These are phyloP conservation scores for Thyridium curvatum DNA, from an alignment of 2,329 filamentous ascomycete species.

Conservation along the genomic window DNA sequence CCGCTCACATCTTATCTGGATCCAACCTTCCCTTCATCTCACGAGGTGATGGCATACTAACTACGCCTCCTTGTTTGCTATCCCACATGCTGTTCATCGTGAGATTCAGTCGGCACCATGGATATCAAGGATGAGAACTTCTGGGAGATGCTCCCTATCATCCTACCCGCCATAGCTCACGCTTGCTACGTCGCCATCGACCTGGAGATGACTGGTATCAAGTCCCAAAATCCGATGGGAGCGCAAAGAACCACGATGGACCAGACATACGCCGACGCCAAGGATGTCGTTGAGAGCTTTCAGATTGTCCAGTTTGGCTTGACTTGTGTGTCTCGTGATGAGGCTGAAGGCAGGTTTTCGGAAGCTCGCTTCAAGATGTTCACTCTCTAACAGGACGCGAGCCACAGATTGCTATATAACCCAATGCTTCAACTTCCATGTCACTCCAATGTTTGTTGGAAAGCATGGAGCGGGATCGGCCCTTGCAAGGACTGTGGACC, in stretches of 20 bases:
- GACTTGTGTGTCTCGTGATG: constrained; percentile 17
- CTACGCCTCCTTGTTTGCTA: too few species aligned
- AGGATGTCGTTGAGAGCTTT: constrained; percentile 19
- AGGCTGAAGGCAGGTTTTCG: too few species aligned
- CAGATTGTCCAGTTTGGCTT: constrained; percentile 28
- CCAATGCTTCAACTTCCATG: constrained; percentile 19
- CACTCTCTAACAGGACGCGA: background rate
- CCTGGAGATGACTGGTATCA: constrained; percentile 31
- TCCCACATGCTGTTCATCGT: too few species aligned
- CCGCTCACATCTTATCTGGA: too few species aligned
- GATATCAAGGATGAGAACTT: constrained; percentile 18
- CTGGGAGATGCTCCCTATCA: constrained; percentile 17
- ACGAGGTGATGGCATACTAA: too few species aligned
- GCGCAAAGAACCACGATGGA: constrained; percentile 5
- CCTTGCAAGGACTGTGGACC: constrained; percentile 16
- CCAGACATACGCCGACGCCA: constrained; percentile 19
- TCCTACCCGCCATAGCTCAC: constrained; percentile 20
- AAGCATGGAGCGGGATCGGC: constrained; percentile 1
- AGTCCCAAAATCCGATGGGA: constrained; percentile 2
- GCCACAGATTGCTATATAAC: background rate
- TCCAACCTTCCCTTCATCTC: too few species aligned
- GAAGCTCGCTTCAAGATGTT: constrained; percentile 6
- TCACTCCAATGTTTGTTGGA: constrained; percentile 20
- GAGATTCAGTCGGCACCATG: constrained; percentile 10
- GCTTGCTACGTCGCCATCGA: constrained; percentile 26